Evolutionary conservation across 2,329 filamentous ascomycete genomes (phyloP).

Genomic region (Celoporthe dispersa): DNA sequence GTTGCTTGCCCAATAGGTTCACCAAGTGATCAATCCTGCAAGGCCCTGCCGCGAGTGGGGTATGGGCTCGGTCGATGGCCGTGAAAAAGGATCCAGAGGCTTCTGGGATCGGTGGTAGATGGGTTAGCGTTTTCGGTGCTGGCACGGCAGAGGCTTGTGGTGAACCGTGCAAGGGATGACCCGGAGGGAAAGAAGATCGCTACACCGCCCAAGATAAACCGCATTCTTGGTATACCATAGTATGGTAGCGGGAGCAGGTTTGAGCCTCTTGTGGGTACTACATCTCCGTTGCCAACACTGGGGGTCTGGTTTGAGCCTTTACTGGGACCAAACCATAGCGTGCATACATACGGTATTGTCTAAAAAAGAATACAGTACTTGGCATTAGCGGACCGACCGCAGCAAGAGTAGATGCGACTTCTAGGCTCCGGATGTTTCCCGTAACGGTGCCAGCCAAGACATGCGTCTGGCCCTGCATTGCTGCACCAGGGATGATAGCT

Average conservation of each 20-base stretch:
- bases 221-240: not conserved
- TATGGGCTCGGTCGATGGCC: not conserved
- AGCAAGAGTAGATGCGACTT: not conserved
- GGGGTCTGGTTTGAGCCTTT: too few relatives aligned
- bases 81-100: not conserved
- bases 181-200: not conserved
- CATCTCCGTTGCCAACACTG: not conserved
- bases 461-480: not conserved
- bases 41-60: not conserved
- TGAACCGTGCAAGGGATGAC: not conserved
- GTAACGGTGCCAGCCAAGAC: not conserved
- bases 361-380: too few relatives aligned
- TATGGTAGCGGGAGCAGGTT: too few relatives aligned
- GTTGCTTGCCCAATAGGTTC: not conserved
- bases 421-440: not conserved
- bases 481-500: not conserved
- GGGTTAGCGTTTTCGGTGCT: not conserved
- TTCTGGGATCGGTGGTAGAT: not conserved
- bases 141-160: not conserved
- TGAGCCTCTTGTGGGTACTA: not conserved
- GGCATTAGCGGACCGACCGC: not conserved
- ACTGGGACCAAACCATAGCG: not conserved
- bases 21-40: not conserved
- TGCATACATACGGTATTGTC: too few relatives aligned
- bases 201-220: constrained; percentile 1